Conservation (phyloP, 2,329 filamentous ascomycete species). For the Trichoderma arundinaceum region DNA sequence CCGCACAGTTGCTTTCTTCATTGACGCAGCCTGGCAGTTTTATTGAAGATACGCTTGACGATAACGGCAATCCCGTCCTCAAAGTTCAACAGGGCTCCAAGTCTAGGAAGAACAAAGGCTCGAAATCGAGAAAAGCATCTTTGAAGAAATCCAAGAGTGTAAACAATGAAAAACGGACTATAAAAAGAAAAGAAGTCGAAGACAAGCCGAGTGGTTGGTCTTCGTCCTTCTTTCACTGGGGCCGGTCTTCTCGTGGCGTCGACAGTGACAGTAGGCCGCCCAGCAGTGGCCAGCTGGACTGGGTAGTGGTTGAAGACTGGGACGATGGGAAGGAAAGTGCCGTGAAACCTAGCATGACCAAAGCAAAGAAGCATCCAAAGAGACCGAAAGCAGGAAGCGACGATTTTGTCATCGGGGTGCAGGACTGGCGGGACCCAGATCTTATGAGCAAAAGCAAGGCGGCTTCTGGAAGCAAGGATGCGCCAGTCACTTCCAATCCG, state of each 20-base stretch:
- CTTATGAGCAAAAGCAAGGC: slow-evolving; percentile 39
- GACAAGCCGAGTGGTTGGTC: slow-evolving; percentile 50
- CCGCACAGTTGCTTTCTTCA: slow-evolving; percentile 88
- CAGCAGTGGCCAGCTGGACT: slow-evolving; percentile 75
- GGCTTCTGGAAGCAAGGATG: slow-evolving; percentile 21
- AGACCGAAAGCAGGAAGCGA: slow-evolving; percentile 36
- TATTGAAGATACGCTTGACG: slow-evolving; percentile 64
- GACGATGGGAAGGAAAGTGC: slow-evolving; percentile 58
- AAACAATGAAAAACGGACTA: slow-evolving; percentile 39
- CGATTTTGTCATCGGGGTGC: slow-evolving; percentile 80
- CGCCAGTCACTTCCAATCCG: not conserved
- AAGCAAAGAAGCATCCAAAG: slow-evolving; percentile 37
- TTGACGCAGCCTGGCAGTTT: slow-evolving; percentile 75
- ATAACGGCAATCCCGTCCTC: slow-evolving; percentile 62
- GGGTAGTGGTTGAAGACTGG: slow-evolving; percentile 72
- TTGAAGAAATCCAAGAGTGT: slow-evolving; percentile 26
- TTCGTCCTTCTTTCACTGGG: slow-evolving; percentile 49
- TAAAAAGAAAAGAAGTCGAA: slow-evolving; percentile 38
- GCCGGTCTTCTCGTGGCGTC: slow-evolving; percentile 40
- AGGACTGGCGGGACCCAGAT: slow-evolving; percentile 85
- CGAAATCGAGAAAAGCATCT: slow-evolving; percentile 39
- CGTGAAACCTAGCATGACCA: slow-evolving; percentile 49
- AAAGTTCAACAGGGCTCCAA: slow-evolving; percentile 59
- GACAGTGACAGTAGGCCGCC: slow-evolving; percentile 68
- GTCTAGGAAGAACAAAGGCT: slow-evolving; percentile 44